These are phyloP conservation scores for Debaryomycetaceae sp. DNA, from an alignment of 1,139 yeast genomes.

Conservation along the genomic window DNA sequence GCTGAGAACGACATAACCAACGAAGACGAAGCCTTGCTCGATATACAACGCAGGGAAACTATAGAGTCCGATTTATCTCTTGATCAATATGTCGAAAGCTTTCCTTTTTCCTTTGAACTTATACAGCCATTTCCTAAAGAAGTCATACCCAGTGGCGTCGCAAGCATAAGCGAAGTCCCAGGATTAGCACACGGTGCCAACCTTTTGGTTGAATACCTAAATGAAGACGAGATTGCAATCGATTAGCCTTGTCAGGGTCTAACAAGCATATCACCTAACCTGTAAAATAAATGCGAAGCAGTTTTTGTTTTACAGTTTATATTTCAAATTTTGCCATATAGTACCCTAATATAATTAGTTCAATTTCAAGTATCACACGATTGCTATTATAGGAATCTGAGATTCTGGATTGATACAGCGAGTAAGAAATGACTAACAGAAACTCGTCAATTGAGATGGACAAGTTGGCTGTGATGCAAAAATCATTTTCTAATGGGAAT, in stretches of 20 bases:
- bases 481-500: slow-evolving; percentile 24
- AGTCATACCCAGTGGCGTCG: slow-evolving; percentile 17
- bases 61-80: slow-evolving; percentile 8
- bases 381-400: too few species aligned
- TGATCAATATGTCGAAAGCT: slow-evolving; percentile 20
- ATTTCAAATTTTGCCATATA: neutral
- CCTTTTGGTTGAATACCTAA: slow-evolving; percentile 34
- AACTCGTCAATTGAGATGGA: slow-evolving; percentile 44
- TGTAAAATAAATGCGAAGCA: slow-evolving; percentile 1
- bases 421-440: slow-evolving; percentile 27
- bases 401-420: too few species aligned
- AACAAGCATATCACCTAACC: slow-evolving; percentile 2
- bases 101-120: slow-evolving; percentile 35
- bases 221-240: slow-evolving; percentile 11
- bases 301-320: neutral
- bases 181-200: slow-evolving; percentile 39
- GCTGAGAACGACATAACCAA: slow-evolving; percentile 9
- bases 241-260: slow-evolving; percentile 1
- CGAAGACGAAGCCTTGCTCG: slow-evolving; percentile 11
- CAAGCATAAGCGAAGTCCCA: slow-evolving; percentile 17
- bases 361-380: too few species aligned
- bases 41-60: slow-evolving; percentile 9
- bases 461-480: slow-evolving; percentile 39
- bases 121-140: slow-evolving; percentile 45
- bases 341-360: neutral